Base-by-base conservation (phyloP, 1,284 basidiomycete genomes). In the Puccinia coronata region DNA sequence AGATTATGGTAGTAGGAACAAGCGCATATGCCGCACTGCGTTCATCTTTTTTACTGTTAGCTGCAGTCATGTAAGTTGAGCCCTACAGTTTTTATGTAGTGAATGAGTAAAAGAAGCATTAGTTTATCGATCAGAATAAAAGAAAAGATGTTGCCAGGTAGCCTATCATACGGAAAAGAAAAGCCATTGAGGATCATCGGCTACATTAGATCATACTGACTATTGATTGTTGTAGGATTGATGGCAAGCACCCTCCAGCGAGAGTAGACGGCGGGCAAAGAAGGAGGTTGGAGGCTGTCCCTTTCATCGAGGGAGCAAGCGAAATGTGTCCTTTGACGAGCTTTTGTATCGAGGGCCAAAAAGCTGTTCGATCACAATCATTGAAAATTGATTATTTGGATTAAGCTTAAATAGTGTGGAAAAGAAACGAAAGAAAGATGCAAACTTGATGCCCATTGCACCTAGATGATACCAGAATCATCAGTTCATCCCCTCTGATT, bases 1-100 rank as follows among this genome's bases (percentile, higher is more conserved):
- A 82, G 47, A 83, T 69, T 31, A 82, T 82, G 16, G 82, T 82
- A 0, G 82, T 83, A 34, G 82, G 61, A 6, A 83, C 47, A 12
- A 78, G 78, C 14, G 83, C 82, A 5, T 59, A 43, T 34, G 39
- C 28, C 31, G 72, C 82, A 31, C 70, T 69, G 12, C 39, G 39
- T 9, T 18, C 43, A 34, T 78, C 65, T 14, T n/a, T 69, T 3
- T 25, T 1, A 34, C 34, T 53, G n/a, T 51, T 79, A 31, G 65
- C 61, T n/a, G 65, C 76, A 34, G 39, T n/a, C 61, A 79, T 79
- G 47, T 53, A 69, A 23, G 25, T 36, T 20, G 63, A 55, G 39
- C 49, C 47, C 47, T 79, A 31, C n/a, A n/a, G n/a, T n/a, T n/a
- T n/a, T n/a, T n/a, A n/a, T n/a, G n/a, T n/a, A n/a, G n/a, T n/a